Base-by-base conservation (phyloP, 495 filamentous ascomycete species). In the Penicillium fimorum region DNA sequence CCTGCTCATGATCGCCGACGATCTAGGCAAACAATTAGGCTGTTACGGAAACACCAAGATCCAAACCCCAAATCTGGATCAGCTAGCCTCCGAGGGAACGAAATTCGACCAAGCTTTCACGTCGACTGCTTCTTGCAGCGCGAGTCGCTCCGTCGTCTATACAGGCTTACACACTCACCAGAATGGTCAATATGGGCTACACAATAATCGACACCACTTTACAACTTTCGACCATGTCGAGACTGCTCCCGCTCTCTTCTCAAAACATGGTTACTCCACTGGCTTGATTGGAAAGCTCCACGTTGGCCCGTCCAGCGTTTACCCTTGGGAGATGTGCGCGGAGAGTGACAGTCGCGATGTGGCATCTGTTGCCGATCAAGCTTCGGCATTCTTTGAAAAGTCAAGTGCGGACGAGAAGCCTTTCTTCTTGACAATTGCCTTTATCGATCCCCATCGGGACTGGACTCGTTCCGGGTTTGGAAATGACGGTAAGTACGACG, bases 231-330 rank as follows among this genome's bases (percentile, higher is more conserved):
- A 75, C 20, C 64, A 77, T 49, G 66, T 79, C 20, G 65, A 75
- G 15, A 74, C 74, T 15, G 64, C 63, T 3, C 76, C 77, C 10
- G 59, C 55, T 3, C 59, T 79, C 0, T 68, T 80, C 33, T 64
- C 62, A 3, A 37, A 61, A 0, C 56, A 59, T 1, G 76, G 73
- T 6, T 77, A 76, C 49, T 61, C 57, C 4, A 79, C 76, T 22
- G 74, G 74, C 0, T 62, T 80, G 6, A 69, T 78, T 35, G 75
- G 75, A 3, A 80, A 80, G 54, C 59, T 80, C 10, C 75, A 80
- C 48, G 76, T 80, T 40, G 77, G 77, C 1, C 70, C 76, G 0
- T 47, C 59, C 2, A 25, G 17, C 2, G 67, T 72, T 0, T 80
- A 80, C 56, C 67, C 70, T 0, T 80, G 76, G 76, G 59, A 74